Evolutionary conservation across 257 asterid genomes (phyloP).

Genomic region (Salvia splendens): DNA sequence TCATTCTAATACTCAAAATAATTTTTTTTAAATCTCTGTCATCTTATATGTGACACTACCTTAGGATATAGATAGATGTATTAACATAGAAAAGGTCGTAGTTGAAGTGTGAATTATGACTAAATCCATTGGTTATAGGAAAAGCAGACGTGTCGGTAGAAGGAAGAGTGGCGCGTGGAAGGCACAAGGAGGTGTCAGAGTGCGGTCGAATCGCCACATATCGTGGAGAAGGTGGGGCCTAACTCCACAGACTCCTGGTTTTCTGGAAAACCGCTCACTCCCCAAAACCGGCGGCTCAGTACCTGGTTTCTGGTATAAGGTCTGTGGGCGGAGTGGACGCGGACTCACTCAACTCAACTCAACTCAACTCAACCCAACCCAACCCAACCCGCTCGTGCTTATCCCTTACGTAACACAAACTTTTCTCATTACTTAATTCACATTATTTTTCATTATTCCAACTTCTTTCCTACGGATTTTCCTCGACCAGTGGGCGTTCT

Average conservation of each 20-base stretch:
- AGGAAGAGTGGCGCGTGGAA: conserved; percentile 16
- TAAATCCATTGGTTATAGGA: no score
- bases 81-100: no score
- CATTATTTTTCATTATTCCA: not conserved
- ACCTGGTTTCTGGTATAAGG: conserved; percentile 43
- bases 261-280: conserved; percentile 47
- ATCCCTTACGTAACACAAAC: conserved; percentile 51
- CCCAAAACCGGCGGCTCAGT: conserved; percentile 45
- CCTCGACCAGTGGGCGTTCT: not conserved
- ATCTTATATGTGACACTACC: no score
- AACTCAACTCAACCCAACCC: conserved; percentile 30
- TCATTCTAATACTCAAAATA: no score
- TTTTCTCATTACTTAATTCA: conserved; percentile 16
- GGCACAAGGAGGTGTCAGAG: conserved; percentile 51
- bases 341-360: conserved; percentile 29
- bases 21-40: no score
- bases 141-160: not conserved
- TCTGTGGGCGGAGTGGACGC: conserved; percentile 74
- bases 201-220: conserved; percentile 88
- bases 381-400: conserved; percentile 38
- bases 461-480: not conserved
- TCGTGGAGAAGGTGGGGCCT: conserved; percentile 51
- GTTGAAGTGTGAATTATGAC: no score
- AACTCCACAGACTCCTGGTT: conserved; percentile 60
- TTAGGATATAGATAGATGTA: no score